Conservation (phyloP, 164 flowering plant species). For the Santalum album region DNA sequence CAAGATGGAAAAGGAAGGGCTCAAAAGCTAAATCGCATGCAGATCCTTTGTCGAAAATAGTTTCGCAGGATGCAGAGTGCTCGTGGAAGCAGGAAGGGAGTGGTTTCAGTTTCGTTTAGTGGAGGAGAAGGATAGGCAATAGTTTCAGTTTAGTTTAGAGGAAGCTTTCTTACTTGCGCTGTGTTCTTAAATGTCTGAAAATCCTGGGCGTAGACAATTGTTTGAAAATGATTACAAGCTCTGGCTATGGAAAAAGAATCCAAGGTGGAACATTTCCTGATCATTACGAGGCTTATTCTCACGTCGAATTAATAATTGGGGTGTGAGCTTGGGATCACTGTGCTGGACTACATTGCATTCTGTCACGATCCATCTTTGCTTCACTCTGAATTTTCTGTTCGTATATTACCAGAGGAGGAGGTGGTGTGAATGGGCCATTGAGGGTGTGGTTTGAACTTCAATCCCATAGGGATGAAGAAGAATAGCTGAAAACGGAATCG, state of each 20-base stretch:
- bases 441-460: slow-evolving; percentile 66
- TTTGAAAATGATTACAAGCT: slow-evolving; percentile 24
- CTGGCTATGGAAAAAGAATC: slow-evolving; percentile 49
- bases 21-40: slow-evolving; percentile 43
- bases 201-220: slow-evolving; percentile 23
- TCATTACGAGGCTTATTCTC: slow-evolving; percentile 56
- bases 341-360: slow-evolving; percentile 75
- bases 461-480: slow-evolving; percentile 42
- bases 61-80: slow-evolving; percentile 46
- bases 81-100: slow-evolving; percentile 35
- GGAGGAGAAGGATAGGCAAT: slow-evolving; percentile 45
- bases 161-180: slow-evolving; percentile 55
- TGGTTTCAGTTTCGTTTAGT: slow-evolving; percentile 35
- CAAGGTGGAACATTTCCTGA: slow-evolving; percentile 31
- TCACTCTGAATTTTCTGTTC: slow-evolving; percentile 70
- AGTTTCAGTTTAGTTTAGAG: slow-evolving; percentile 55
- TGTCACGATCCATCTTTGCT: slow-evolving; percentile 66
- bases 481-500: slow-evolving; percentile 3
- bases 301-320: slow-evolving; percentile 75
- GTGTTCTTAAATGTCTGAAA: slow-evolving; percentile 38
- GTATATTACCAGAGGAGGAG: slow-evolving; percentile 36
- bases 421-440: slow-evolving; percentile 26
- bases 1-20: slow-evolving; percentile 63
- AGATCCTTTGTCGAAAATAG: slow-evolving; percentile 58
- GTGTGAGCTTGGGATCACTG: slow-evolving; percentile 67